These are phyloP conservation scores for Komagataella pastoris DNA, from an alignment of 805 yeast species.

Conservation along the genomic window DNA sequence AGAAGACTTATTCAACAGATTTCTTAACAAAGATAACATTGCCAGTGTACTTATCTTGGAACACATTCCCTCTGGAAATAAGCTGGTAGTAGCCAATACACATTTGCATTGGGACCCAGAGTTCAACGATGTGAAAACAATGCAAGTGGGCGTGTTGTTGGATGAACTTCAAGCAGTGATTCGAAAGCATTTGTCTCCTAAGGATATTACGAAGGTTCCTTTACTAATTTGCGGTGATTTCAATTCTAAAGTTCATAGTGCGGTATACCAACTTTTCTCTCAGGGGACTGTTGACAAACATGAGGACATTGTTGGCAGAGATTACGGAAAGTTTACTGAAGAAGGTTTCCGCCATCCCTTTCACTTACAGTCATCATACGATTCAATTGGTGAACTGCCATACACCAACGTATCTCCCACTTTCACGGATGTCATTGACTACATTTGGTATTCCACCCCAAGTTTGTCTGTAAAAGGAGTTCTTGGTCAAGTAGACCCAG, in stretches of 20 bases:
- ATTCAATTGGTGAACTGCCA: conserved; percentile 76
- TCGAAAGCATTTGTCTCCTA: conserved; percentile 26
- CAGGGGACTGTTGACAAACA: conserved; percentile 74
- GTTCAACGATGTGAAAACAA: conserved; percentile 87
- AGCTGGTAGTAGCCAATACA: conserved; percentile 69
- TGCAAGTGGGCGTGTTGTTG: conserved; percentile 84
- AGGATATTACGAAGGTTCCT: conserved; percentile 49
- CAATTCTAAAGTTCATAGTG: conserved; percentile 77
- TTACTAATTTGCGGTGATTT: conserved; percentile 89
- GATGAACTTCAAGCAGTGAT: conserved; percentile 71
- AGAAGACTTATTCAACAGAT: conserved; percentile 89
- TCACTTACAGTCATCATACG: conserved; percentile 75
- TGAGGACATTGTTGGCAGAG: conserved; percentile 70
- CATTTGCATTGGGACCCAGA: conserved; percentile 99
- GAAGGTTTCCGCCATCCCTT: conserved; percentile 78
- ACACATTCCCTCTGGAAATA: conserved; percentile 58
- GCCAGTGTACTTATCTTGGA: conserved; percentile 70
- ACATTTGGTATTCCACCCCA: conserved; percentile 85
- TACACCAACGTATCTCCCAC: conserved; percentile 92
- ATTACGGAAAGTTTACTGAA: conserved; percentile 83
- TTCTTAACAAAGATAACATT: conserved; percentile 90
- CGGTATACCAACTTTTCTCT: conserved; percentile 83
- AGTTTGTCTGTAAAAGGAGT: conserved; percentile 75
- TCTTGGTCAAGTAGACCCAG: conserved; percentile 71
- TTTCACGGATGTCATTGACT: conserved; percentile 88